Evolutionary conservation across 768 basidiomycete genomes (phyloP).

Genomic region (Suillus plorans): DNA sequence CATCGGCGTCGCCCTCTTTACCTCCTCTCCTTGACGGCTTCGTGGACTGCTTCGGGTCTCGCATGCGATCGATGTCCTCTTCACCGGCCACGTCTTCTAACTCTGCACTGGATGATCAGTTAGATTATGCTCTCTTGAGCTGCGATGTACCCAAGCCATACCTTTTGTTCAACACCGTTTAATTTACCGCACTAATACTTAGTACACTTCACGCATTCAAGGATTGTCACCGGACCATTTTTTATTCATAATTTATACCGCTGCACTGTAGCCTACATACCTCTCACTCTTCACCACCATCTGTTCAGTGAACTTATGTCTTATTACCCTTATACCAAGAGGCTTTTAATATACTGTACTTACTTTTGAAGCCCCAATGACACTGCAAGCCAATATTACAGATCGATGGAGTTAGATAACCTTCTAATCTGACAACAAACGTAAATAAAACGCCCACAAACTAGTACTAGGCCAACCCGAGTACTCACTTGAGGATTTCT

Average conservation of each 20-base stretch:
- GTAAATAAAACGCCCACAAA: constrained; percentile 23
- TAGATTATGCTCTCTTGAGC: constrained; percentile 11
- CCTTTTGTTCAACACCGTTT: constrained; percentile 18
- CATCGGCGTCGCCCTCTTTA: not conserved
- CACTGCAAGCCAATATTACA: not conserved
- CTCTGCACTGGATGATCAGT: constrained; percentile 16
- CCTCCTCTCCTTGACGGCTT: not conserved
- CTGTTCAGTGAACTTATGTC: not conserved
- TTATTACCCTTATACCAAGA: constrained; percentile 7
- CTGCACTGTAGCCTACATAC: constrained; percentile 4
- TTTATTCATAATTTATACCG: constrained; percentile 7
- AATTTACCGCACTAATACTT: constrained; percentile 12
- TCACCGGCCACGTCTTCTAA: constrained; percentile 25
- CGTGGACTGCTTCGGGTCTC: not conserved
- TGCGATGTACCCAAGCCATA: constrained; percentile 13
- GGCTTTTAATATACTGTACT: not conserved
- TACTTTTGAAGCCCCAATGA: not conserved
- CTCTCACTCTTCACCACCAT: not conserved
- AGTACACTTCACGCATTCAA: not conserved
- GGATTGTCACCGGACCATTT: not conserved
- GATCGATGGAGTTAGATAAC: not conserved
- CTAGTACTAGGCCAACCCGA: not conserved
- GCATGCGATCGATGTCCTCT: constrained; percentile 18
- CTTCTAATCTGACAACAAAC: constrained; percentile 16
- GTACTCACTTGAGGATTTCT: not conserved